Conservation (phyloP, 139 green algal species). For the Chlamydomonas schloesseri region DNA sequence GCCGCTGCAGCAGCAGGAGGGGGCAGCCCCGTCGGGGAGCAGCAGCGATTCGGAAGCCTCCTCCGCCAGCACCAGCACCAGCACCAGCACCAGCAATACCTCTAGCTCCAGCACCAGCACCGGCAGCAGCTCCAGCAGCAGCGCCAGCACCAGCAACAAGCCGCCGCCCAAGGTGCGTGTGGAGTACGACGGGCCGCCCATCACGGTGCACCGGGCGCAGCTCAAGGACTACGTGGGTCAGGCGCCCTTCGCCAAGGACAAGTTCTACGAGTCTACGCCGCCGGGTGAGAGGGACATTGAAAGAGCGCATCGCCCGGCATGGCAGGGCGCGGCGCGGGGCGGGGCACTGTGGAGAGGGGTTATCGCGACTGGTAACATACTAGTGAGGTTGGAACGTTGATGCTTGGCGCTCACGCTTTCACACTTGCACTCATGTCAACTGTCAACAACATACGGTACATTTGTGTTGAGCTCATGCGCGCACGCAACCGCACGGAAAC, state of each 20-base stretch:
- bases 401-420: too few species aligned
- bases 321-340: too few species aligned
- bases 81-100: neutral
- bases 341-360: too few species aligned
- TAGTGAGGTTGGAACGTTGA: too few species aligned
- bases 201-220: constrained; percentile 69
- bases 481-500: too few species aligned
- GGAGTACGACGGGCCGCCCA: constrained; percentile 68
- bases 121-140: neutral
- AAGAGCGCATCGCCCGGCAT: too few species aligned
- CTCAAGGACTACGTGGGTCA: constrained; percentile 93
- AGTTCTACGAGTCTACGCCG: constrained; percentile 62
- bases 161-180: constrained; percentile 13
- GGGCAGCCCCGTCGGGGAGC: too few species aligned
- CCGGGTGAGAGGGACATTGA: constrained; percentile 34
- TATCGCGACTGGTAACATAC: too few species aligned
- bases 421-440: too few species aligned
- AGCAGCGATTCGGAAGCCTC: neutral
- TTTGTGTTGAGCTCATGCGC: too few species aligned
- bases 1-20: neutral
- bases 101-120: neutral
- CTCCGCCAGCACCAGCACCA: neutral
- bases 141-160: constrained; percentile 17
- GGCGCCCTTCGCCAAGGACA: constrained; percentile 90
- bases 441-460: too few species aligned